Evolutionary conservation across 2,329 filamentous ascomycete genomes (phyloP).

Genomic region (Hypoxylon rubiginosum): DNA sequence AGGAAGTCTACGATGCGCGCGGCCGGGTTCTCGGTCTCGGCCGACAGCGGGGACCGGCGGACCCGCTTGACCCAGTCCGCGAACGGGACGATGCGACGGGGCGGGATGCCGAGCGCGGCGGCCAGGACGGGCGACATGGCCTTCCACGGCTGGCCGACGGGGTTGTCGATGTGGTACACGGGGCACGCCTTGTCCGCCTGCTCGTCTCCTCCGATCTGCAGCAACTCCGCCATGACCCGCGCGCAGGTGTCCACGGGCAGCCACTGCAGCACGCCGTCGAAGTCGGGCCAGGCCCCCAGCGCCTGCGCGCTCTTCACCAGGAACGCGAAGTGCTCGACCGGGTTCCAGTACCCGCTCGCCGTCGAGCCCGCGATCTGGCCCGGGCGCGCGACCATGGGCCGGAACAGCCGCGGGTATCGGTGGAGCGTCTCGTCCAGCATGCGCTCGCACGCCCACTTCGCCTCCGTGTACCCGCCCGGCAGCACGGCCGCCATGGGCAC

Average conservation of each 20-base stretch:
- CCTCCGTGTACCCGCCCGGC: constrained; percentile 63
- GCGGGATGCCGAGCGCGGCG: constrained; percentile 33
- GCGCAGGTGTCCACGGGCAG: constrained; percentile 58
- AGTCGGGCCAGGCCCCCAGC: constrained; percentile 56
- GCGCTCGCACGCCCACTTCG: constrained; percentile 63
- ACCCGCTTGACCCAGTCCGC: constrained; percentile 47
- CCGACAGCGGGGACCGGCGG: constrained; percentile 2
- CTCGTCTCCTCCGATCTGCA: constrained; percentile 11
- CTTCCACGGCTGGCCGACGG: constrained; percentile 46
- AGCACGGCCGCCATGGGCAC: constrained; percentile 56
- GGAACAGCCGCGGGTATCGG: constrained; percentile 57
- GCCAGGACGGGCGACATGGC: constrained; percentile 37
- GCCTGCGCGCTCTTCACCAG: constrained; percentile 64
- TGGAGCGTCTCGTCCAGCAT: constrained; percentile 64
- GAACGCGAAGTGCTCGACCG: constrained; percentile 64
- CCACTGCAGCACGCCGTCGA: constrained; percentile 59
- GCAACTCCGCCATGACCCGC: constrained; percentile 43
- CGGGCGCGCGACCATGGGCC: constrained; percentile 57
- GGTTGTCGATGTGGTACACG: constrained; percentile 51
- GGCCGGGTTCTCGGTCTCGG: constrained; percentile 51
- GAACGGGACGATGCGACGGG: constrained; percentile 42
- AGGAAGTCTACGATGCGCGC: constrained; percentile 52
- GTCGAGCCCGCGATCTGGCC: constrained; percentile 67
- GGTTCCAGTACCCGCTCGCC: constrained; percentile 67
- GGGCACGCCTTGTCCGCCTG: constrained; percentile 11